Evolutionary conservation across 441 rosid genomes (phyloP).

Genomic region (Corymbia citriodora): DNA sequence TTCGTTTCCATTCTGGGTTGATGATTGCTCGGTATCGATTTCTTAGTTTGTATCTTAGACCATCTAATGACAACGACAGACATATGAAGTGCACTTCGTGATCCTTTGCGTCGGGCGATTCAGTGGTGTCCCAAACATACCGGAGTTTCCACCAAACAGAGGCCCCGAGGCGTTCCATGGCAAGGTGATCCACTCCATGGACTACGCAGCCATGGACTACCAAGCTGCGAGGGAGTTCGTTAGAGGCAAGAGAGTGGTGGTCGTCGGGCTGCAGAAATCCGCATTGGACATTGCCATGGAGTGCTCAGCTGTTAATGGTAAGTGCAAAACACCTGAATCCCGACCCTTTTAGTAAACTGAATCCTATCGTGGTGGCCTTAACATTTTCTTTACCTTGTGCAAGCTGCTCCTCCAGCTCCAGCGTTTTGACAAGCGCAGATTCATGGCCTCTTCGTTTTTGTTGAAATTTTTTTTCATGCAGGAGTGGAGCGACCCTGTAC

Average conservation of each 20-base stretch:
- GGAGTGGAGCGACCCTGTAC: slow-evolving; percentile 30
- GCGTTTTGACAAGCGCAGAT: background rate
- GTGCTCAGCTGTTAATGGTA: slow-evolving; percentile 35
- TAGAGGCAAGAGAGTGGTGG: slow-evolving; percentile 22
- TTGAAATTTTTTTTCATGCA: background rate
- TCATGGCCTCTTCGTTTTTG: background rate
- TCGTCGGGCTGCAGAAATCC: slow-evolving; percentile 40
- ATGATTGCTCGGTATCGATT: background rate
- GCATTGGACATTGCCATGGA: slow-evolving; percentile 44
- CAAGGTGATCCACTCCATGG: slow-evolving; percentile 37
- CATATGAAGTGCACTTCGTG: slow-evolving; percentile 21
- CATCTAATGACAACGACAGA: slow-evolving; percentile 1
- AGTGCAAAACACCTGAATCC: background rate
- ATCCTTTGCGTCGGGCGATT: slow-evolving; percentile 26
- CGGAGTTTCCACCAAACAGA: slow-evolving; percentile 35
- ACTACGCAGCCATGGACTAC: slow-evolving; percentile 28
- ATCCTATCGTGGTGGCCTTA: background rate
- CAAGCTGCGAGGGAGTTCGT: slow-evolving; percentile 17
- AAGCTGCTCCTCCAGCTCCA: background rate
- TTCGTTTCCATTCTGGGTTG: background rate
- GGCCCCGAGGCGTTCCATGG: slow-evolving; percentile 45
- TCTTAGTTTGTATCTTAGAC: background rate
- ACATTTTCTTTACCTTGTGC: background rate
- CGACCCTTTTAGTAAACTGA: background rate
- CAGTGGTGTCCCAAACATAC: slow-evolving; percentile 31